Percentiles rank a stretch among this genome's conserved stretches.
Conservation (phyloP, 1,139 yeast genomes). For the Blastobotrys ciferrii region DNA sequence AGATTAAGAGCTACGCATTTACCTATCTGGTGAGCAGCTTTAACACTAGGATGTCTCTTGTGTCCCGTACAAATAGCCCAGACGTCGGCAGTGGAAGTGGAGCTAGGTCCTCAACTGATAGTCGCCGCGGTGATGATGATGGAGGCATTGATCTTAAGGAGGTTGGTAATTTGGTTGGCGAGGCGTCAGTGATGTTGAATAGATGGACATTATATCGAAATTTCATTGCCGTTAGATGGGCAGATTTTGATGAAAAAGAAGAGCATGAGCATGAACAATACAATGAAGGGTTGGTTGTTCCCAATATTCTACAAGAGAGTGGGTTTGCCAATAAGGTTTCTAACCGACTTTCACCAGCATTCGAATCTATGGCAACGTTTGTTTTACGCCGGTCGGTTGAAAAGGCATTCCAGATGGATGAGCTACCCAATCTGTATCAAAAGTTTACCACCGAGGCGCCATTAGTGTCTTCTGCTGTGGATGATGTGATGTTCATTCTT, state of each 20-base stretch:
- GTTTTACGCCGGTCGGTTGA: conserved; percentile 78
- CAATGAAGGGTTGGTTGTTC: conserved; percentile 25
- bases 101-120: conserved; percentile 18
- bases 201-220: conserved; percentile 84
- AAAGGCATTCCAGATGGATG: conserved; percentile 78
- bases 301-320: conserved; percentile 51
- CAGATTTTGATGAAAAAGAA: conserved; percentile 36
- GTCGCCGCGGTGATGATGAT: conserved; percentile 24
- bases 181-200: conserved; percentile 71
- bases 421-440: conserved; percentile 51
- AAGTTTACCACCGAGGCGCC: conserved; percentile 47
- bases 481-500: conserved; percentile 74
- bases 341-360: conserved; percentile 53
- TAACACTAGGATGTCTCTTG: conserved; percentile 20
- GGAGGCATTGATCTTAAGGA: conserved; percentile 47
- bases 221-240: conserved; percentile 69
- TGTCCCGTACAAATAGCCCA: conserved; percentile 29
- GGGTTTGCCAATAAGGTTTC: conserved; percentile 60
- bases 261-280: conserved; percentile 10
- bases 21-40: conserved; percentile 38
- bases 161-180: conserved; percentile 59
- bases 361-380: conserved; percentile 61
- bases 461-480: conserved; percentile 80
- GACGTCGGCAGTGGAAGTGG: conserved; percentile 23
- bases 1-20: conserved; percentile 58